phyloP scores from a whole-genome alignment of 768 basidiomycete genomes.

The Tylopilus felleus region DNA sequence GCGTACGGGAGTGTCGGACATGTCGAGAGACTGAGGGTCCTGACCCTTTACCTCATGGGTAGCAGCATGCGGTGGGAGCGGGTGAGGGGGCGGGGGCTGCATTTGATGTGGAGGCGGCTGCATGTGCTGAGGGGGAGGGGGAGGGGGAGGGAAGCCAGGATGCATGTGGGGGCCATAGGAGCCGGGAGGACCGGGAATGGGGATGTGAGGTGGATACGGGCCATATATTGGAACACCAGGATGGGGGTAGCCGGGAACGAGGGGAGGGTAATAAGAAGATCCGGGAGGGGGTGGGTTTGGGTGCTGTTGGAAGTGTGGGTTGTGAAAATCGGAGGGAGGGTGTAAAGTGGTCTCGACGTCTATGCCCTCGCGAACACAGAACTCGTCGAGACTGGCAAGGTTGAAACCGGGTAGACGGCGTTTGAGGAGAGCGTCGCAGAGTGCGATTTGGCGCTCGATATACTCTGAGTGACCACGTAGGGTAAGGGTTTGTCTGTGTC shows the following conservation, averaged over 20 bases:
- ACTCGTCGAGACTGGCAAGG: conserved; percentile 61
- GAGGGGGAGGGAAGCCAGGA: conserved; percentile 56
- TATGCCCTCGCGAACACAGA: conserved; percentile 64
- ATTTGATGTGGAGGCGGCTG: conserved; percentile 38
- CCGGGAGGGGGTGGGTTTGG: conserved; percentile 24
- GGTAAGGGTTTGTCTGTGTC: conserved; percentile 83
- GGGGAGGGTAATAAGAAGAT: conserved; percentile 32
- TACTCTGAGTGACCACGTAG: conserved; percentile 81
- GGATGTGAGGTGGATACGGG: conserved; percentile 42
- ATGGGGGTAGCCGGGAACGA: conserved; percentile 46
- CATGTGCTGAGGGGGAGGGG: conserved; percentile 37
- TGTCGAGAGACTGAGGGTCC: conserved; percentile 77
- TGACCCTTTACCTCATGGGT: conserved; percentile 58
- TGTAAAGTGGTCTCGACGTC: conserved; percentile 37
- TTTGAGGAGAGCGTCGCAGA: conserved; percentile 78
- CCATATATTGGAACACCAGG: conserved; percentile 41
- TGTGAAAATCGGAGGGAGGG: conserved; percentile 30
- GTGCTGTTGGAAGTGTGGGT: conserved; percentile 34
- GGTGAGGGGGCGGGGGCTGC: conserved; percentile 25
- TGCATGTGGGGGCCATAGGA: conserved; percentile 57
- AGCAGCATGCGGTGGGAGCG: conserved; percentile 17
- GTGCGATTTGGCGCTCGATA: conserved; percentile 74
- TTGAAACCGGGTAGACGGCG: conserved; percentile 66
- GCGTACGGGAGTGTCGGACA: conserved; percentile 63
- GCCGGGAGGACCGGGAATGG: conserved; percentile 39